A percentile compares a stretch with the other conserved stretches of the same genome.
Conservation (phyloP, 2,329 filamentous ascomycete genomes). For the Cryoendolithus antarcticus region DNA sequence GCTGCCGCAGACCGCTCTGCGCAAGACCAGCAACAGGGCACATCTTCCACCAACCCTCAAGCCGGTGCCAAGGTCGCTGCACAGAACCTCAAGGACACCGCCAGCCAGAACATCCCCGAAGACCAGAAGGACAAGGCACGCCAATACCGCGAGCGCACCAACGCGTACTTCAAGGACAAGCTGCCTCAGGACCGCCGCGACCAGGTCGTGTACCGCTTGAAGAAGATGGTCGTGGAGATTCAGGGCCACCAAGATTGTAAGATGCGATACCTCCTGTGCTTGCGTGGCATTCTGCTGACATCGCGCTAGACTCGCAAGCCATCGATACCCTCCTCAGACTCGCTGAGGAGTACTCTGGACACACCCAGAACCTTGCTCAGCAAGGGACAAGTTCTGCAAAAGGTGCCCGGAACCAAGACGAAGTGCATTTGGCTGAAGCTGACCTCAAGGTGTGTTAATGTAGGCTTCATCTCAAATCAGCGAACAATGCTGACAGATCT, state of each 20-base stretch:
- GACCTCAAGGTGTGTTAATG: conserved; percentile 56
- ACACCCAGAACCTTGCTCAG: conserved; percentile 53
- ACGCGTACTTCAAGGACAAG: conserved; percentile 72
- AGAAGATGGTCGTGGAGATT: conserved; percentile 96
- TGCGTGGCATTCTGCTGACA: neutral
- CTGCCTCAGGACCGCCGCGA: conserved; percentile 87
- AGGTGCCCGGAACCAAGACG: conserved; percentile 53
- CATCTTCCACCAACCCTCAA: conserved; percentile 35
- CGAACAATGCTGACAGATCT: conserved; percentile 38
- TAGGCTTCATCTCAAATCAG: conserved; percentile 27
- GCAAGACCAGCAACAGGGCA: conserved; percentile 39
- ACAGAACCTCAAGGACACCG: conserved; percentile 40
- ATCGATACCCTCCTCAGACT: conserved; percentile 74
- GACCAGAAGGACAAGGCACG: conserved; percentile 39
- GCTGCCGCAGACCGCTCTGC: conserved; percentile 42
- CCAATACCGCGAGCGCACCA: conserved; percentile 39
- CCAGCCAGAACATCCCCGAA: conserved; percentile 52
- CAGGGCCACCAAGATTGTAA: conserved; percentile 84
- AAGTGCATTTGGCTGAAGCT: conserved; percentile 59
- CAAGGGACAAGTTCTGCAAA: conserved; percentile 58
- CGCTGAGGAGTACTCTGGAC: conserved; percentile 71
- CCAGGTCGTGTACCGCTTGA: conserved; percentile 80
- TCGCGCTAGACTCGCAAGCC: conserved; percentile 59
- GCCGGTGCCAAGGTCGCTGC: conserved; percentile 36
- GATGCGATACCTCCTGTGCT: conserved; percentile 46